Evolutionary conservation across 1,139 yeast genomes (phyloP), one percentile per base, ranked within the genome.

Genomic region (Diutina ranongensis): DNA sequence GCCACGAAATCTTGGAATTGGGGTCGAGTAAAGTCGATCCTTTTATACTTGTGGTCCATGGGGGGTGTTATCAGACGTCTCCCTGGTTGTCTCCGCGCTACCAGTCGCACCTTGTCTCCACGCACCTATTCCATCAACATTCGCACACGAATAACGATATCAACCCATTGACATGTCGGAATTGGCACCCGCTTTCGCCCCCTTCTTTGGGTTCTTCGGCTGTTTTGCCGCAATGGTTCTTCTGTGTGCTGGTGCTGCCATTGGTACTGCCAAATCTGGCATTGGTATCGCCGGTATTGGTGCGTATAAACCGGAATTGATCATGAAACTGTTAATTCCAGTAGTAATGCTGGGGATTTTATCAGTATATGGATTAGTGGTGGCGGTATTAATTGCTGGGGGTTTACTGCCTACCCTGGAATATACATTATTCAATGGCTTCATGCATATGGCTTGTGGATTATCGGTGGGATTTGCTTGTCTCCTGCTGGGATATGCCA

Each of bases 261-360:
- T 88, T 55, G 99, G 99, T 47, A 92, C 98, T 13, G 97, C 97
- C 53, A 94, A 94, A 67, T 86, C 96, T 42, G 99, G 99, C 50
- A 84, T 94, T 54, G 99, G 98, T 73, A 94, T 92, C 64, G 67
- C 92, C 27, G 94, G 94, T 74, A 82, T 83, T 51, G 92, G 92
- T 70, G 81, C 89, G 35, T 83, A 82, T 60, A 82, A 80, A 59
- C 94, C 94, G 20, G 92, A 83, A 58, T 67, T 83, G 54, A 83
- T 83, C 52, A 83, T 83, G 92, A 81, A 79, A 61, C 82, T 92
- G 10, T 69, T 83, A 49, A 85, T 92, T 55, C 97, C 97, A 18
- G 97, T 92, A 48, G 95, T 92, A 54, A 89, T 92, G 97, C 83
- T 95, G 54, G 98, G 98, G 80, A 94, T 92, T 59, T 72, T 92